Conservation (phyloP, 1,284 basidiomycete genomes). For the Tilletiaria anomala region DNA sequence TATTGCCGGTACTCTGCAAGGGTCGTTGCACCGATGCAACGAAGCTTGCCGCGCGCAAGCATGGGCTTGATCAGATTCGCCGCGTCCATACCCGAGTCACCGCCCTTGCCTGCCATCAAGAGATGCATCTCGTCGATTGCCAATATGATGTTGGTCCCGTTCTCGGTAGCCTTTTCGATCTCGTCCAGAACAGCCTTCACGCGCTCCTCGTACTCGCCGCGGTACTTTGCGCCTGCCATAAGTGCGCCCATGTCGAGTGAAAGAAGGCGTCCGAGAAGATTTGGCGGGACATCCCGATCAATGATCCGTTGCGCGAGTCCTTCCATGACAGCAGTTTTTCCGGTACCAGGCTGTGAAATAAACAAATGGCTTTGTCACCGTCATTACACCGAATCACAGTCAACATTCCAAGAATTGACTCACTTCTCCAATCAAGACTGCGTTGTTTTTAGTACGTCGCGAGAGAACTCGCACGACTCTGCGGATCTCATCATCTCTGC, state of each 20-base stretch:
- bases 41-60: conserved; percentile 66
- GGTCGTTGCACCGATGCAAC: conserved; percentile 84
- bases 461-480: conserved; percentile 37
- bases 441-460: conserved; percentile 69
- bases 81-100: conserved; percentile 31
- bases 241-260: conserved; percentile 78
- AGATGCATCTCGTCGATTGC: conserved; percentile 71
- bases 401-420: too few species aligned
- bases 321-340: conserved; percentile 64
- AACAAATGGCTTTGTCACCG: not conserved
- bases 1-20: conserved; percentile 85
- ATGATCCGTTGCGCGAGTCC: conserved; percentile 91
- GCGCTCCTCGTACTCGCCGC: conserved; percentile 94
- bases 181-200: conserved; percentile 79
- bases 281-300: conserved; percentile 85
- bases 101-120: conserved; percentile 32
- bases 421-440: conserved; percentile 80
- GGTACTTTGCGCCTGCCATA: conserved; percentile 90
- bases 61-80: conserved; percentile 40
- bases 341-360: conserved; percentile 32
- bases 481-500: conserved; percentile 39
- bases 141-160: conserved; percentile 71
- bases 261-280: conserved; percentile 65
- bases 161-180: conserved; percentile 75
- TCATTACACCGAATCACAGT: not conserved